Percentiles rank a stretch among this genome's conserved stretches.
These are phyloP conservation scores for Russula abietina DNA, from an alignment of 768 basidiomycete species.

Conservation along the genomic window DNA sequence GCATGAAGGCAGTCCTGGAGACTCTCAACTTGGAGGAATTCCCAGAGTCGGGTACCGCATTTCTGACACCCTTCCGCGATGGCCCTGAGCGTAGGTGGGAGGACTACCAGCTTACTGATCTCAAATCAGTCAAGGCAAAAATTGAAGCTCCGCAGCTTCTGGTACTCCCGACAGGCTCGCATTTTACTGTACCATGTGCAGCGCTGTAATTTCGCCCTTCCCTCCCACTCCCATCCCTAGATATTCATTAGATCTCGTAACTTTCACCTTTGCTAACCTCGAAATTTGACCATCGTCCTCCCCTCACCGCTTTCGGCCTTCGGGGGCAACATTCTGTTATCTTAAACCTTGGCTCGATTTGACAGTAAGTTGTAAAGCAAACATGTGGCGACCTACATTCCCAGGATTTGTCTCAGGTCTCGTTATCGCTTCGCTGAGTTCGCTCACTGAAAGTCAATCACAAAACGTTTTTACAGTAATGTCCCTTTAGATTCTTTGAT, in stretches of 20 bases:
- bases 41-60: background rate
- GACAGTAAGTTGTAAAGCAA: background rate
- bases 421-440: too few species aligned
- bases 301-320: too few species aligned
- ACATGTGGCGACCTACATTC: too few species aligned
- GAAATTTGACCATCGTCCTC: slow-evolving; percentile 1
- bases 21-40: background rate
- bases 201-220: background rate
- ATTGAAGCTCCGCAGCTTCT: background rate
- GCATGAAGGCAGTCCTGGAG: background rate
- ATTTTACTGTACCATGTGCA: background rate
- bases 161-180: background rate
- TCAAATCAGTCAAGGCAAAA: slow-evolving; percentile 7
- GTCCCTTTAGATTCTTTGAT: too few species aligned
- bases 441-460: too few species aligned
- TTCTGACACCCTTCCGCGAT: slow-evolving; percentile 9
- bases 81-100: slow-evolving; percentile 18
- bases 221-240: background rate
- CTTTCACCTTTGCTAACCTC: slow-evolving; percentile 11
- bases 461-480: too few species aligned
- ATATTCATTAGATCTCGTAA: background rate
- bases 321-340: slow-evolving; percentile 4
- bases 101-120: slow-evolving; percentile 4
- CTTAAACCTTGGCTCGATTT: slow-evolving; percentile 9
- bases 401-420: too few species aligned